Percentiles rank a stretch among this genome's conserved stretches.
Conservation (phyloP, 2,329 filamentous ascomycete genomes). For the Aureobasidium zeae region DNA sequence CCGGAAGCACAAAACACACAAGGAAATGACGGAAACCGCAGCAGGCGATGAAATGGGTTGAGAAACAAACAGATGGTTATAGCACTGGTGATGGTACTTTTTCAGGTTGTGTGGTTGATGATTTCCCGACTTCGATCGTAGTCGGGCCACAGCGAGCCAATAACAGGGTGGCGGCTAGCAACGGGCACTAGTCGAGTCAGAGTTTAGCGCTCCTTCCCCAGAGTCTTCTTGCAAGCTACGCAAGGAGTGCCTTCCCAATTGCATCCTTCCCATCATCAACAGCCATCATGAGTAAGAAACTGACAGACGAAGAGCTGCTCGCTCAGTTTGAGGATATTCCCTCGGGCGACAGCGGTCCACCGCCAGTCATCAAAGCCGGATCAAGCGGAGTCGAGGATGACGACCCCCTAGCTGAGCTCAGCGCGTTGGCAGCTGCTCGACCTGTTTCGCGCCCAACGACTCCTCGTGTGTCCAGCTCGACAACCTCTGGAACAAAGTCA, state of each 20-base stretch:
- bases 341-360: constrained; percentile 41
- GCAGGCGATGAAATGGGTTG: neutral
- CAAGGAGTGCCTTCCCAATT: neutral
- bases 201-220: constrained; percentile 5
- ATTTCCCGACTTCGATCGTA: constrained; percentile 12
- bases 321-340: constrained; percentile 38
- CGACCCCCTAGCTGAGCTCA: constrained; percentile 80
- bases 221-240: neutral
- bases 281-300: constrained; percentile 27
- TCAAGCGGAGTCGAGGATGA: constrained; percentile 39
- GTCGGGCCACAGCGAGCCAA: constrained; percentile 10
- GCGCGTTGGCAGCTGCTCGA: constrained; percentile 64
- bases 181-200: constrained; percentile 8
- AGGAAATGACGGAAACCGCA: neutral
- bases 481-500: constrained; percentile 31
- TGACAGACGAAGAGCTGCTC: constrained; percentile 36
- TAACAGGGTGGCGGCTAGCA: constrained; percentile 3
- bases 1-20: neutral
- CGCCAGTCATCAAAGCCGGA: constrained; percentile 33
- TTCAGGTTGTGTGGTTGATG: constrained; percentile 12
- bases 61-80: neutral
- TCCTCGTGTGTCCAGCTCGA: constrained; percentile 53
- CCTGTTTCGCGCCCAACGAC: constrained; percentile 69
- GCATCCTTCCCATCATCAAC: neutral
- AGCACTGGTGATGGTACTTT: constrained; percentile 12